phyloP scores from a whole-genome alignment of 139 green algal genomes.

The Auxenochlorella protothecoides region DNA sequence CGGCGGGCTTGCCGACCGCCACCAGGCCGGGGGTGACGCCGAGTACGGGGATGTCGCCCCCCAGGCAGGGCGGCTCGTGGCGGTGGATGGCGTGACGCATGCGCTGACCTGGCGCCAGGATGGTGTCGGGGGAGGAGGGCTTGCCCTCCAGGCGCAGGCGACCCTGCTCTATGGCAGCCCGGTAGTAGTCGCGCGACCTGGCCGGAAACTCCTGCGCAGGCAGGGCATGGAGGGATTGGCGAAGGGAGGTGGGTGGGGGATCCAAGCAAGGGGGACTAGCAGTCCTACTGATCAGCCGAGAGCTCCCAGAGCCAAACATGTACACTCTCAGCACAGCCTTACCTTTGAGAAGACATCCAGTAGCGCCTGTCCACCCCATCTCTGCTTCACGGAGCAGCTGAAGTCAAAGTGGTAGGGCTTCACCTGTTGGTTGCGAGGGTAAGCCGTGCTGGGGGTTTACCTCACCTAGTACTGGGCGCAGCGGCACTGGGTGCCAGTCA shows the following conservation, averaged over 20 bases:
- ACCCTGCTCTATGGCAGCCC: slow-evolving; percentile 40
- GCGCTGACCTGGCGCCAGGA: slow-evolving; percentile 34
- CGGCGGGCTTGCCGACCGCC: slow-evolving; percentile 68
- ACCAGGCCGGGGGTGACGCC: slow-evolving; percentile 34
- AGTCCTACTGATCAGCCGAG: too few relatives aligned
- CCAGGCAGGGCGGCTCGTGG: slow-evolving; percentile 75
- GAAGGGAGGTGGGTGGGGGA: neutral
- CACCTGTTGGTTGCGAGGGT: slow-evolving; percentile 34
- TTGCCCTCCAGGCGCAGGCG: slow-evolving; percentile 49
- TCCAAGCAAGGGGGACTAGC: too few relatives aligned
- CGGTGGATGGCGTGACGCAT: slow-evolving; percentile 69
- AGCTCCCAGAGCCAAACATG: too few relatives aligned
- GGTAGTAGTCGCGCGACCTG: slow-evolving; percentile 48
- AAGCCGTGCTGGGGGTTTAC: too few relatives aligned
- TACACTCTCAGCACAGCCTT: too few relatives aligned
- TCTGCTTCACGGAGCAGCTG: slow-evolving; percentile 56
- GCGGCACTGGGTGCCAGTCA: too few relatives aligned
- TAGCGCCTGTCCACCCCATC: slow-evolving; percentile 47
- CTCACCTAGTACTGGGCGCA: too few relatives aligned
- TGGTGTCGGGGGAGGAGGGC: slow-evolving; percentile 3
- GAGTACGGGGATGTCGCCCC: slow-evolving; percentile 21
- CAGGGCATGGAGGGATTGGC: neutral
- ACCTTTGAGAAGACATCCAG: slow-evolving; percentile 51
- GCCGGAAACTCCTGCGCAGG: slow-evolving; percentile 59
- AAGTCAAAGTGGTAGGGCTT: slow-evolving; percentile 82